These are phyloP conservation scores for Stereum hirsutum DNA, from an alignment of 1,284 basidiomycete species.

Conservation along the genomic window DNA sequence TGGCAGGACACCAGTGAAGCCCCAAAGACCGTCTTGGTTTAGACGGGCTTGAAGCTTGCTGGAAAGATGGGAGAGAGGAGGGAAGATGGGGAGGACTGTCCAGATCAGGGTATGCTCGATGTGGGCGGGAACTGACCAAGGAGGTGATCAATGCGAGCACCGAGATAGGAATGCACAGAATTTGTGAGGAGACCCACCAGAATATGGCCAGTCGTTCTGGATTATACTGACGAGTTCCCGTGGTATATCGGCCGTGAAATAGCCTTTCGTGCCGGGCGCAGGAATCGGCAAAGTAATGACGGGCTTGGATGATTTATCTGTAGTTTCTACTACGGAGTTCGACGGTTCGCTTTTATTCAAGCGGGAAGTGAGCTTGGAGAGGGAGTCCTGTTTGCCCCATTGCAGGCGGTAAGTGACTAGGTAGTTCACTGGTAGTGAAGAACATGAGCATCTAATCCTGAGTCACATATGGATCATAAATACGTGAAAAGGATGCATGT, in stretches of 20 bases:
- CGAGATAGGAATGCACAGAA: background rate
- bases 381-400: constrained; percentile 61
- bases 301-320: no score
- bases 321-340: no score
- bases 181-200: constrained; percentile 38
- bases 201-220: constrained; percentile 81
- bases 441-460: no score
- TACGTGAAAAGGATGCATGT: background rate
- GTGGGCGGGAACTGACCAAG: constrained; percentile 49
- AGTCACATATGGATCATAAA: background rate
- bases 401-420: constrained; percentile 54
- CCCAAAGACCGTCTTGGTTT: constrained; percentile 66
- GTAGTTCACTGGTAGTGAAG: constrained; percentile 64
- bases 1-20: constrained; percentile 52
- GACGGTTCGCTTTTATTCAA: no score
- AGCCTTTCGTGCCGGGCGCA: constrained; percentile 29
- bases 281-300: no score
- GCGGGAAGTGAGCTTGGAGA: constrained; percentile 31
- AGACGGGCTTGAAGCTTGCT: constrained; percentile 38
- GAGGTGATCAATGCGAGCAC: constrained; percentile 1
- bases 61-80: constrained; percentile 30
- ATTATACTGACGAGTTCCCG: constrained; percentile 58
- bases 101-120: constrained; percentile 72
- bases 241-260: constrained; percentile 58
- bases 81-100: constrained; percentile 63